Percentiles rank a stretch among this genome's conserved stretches.
Conservation (phyloP, 2,329 filamentous ascomycete species). For the Fusarium newnesense region DNA sequence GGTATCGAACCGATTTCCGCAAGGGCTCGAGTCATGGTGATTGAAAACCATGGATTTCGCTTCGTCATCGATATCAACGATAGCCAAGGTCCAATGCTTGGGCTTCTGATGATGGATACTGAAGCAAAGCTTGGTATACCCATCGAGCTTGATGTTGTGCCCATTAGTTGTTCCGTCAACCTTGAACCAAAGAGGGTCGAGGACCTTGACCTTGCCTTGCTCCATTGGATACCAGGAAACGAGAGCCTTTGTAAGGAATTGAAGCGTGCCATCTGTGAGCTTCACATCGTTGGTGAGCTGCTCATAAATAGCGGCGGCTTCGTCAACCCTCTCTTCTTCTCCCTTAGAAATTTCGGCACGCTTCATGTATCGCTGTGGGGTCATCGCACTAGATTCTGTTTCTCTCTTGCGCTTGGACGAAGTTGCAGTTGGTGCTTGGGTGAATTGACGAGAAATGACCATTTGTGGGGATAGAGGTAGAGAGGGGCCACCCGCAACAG, state of each 20-base stretch:
- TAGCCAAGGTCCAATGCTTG: slow-evolving; percentile 1
- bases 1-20: background rate
- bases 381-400: fast-evolving
- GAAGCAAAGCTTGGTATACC: background rate
- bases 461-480: background rate
- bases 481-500: fast-evolving
- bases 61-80: background rate
- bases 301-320: background rate
- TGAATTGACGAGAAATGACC: background rate
- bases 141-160: background rate
- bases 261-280: background rate
- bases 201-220: background rate
- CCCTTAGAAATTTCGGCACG: background rate
- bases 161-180: background rate
- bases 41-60: background rate
- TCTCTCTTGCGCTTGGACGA: slow-evolving; percentile 9
- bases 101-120: background rate
- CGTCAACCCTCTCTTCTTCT: background rate
- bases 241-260: background rate
- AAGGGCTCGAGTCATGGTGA: background rate
- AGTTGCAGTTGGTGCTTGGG: no score
- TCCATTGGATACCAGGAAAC: background rate
- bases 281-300: background rate
- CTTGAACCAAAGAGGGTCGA: slow-evolving; percentile 15
- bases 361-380: background rate